Base-by-base conservation (phyloP, 371 early-diverging fungal genomes). In the Mucor irregularis region DNA sequence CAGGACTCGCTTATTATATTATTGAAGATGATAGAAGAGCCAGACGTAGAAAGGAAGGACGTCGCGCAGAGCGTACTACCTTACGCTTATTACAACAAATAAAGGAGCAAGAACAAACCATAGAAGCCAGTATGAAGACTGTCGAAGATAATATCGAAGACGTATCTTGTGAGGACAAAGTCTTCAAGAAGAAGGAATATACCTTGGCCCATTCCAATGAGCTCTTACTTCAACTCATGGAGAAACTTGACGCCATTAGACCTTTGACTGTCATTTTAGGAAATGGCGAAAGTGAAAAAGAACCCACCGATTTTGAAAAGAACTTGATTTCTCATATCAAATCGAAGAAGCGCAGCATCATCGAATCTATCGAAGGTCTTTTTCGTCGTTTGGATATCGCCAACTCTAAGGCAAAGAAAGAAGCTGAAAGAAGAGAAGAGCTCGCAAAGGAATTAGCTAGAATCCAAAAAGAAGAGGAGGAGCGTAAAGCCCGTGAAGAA, bases 161-260 rank as follows among this genome's bases (percentile, higher is more conserved):
- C 24, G 22, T 14, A 8, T 38, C 40, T 0, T 47, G 63, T 44
- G 58, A 58, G 19, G 64, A 64, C 24, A 64, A 64, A 31, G 29
- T 52, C 0, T 59, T 64, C 22, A 58, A 59, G 30, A 38, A 53
- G 16, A 40, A 48, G 25, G 69, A 73, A 34, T 73, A 59, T 30
- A 48, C 37, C 4, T 44, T 73, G 7, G 71, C 65, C 4, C 64
- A 71, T 9, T 56, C 62, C n/a, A 73, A 76, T 40, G 76, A 76
- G 33, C 35, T 76, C 31, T 44, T 73, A 16, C 35, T 73, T 21
- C 63, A 58, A 38, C 49, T 73, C 2, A 56, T 76, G 62, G 76
- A 76, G 16, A 58, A 69, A 16, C 44, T 76, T 1, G 76, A 76
- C 28, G 66, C 73, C 10, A 69, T 76, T 38, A 58, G 62, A 38